Base-by-base conservation (phyloP, 2,329 filamentous ascomycete genomes). In the Fusarium pseudonygamai region DNA sequence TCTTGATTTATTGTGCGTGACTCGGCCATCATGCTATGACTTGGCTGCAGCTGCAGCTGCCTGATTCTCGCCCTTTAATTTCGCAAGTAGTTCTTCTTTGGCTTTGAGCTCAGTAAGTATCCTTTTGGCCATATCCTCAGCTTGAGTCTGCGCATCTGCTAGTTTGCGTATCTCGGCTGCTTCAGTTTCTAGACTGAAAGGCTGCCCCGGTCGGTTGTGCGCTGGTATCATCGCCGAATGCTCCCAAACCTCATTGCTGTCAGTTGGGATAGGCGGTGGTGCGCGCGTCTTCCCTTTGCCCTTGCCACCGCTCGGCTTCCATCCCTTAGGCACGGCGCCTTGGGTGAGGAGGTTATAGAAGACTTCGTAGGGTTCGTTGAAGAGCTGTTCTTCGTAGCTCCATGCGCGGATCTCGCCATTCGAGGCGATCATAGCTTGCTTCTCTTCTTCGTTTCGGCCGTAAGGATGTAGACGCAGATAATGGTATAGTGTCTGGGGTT, bases 401-500 rank as follows among this genome's bases (percentile, higher is more conserved):
- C 96, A 96, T 57, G 91, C 90, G 37, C 92, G 85, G 49, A 98
- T 91, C 78, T 92, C 87, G 74, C 84, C 89, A 84, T 84, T 89
- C 82, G 85, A 89, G 60, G 79, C 82, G 68, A 87, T 82, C 89
- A 87, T 89, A 69, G 85, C 85, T 75, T 89, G 87, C 78, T 88
- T 93, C 81, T 93, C 90, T 60, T 90, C 92, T 78, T 97, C 93
- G 76, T 91, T 93, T 65, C 94, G 88, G 22, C 95, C 95, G 82
- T 96, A 99, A 6, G 96, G 94, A 79, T 98, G 95, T 16, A 99
- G 88, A 60, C 95, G 93, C 64, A 99, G 85, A 79, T 95, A 94
- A 83, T 98, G 96, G 85, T 96, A 97, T 5, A 97, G 85, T n/a
- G 95, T 97, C 83, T 97, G 94, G 9, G 96, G 93, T 83, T 99